Percentiles rank a stretch among this genome's conserved stretches.
phyloP scores from a whole-genome alignment of 2,329 filamentous ascomycete species.

The Phoma sp. region DNA sequence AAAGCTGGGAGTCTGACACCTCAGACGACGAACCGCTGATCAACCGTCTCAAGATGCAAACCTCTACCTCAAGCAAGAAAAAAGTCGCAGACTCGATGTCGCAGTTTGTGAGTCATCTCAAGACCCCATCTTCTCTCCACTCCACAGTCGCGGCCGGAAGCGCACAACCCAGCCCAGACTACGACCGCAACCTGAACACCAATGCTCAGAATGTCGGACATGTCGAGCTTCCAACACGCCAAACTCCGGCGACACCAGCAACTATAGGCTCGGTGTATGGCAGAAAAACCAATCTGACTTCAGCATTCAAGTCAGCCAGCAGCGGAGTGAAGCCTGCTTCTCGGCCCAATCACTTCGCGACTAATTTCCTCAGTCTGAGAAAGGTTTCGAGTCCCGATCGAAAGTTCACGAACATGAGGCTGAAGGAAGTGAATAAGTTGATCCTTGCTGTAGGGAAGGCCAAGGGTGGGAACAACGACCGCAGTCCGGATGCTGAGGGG shows the following conservation, averaged over 20 bases:
- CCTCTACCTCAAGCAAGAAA: too few species aligned
- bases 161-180: not conserved
- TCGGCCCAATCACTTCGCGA: not conserved
- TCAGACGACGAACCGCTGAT: not conserved
- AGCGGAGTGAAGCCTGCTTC: not conserved
- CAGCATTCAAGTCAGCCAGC: not conserved
- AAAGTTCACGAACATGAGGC: not conserved
- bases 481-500: not conserved
- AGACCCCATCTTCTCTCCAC: too few species aligned
- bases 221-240: not conserved
- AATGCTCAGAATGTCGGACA: not conserved
- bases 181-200: not conserved
- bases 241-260: not conserved
- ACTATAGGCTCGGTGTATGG: not conserved
- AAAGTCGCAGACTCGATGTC: not conserved
- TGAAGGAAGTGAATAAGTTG: not conserved
- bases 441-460: not conserved
- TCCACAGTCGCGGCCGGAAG: not conserved
- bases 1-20: not conserved
- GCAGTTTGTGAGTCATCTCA: not conserved
- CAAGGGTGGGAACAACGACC: not conserved
- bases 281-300: not conserved
- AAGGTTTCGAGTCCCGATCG: not conserved
- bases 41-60: too few species aligned
- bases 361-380: not conserved